Evolutionary conservation across 257 asterid genomes (phyloP).

Genomic region (Lavandula angustifolia): DNA sequence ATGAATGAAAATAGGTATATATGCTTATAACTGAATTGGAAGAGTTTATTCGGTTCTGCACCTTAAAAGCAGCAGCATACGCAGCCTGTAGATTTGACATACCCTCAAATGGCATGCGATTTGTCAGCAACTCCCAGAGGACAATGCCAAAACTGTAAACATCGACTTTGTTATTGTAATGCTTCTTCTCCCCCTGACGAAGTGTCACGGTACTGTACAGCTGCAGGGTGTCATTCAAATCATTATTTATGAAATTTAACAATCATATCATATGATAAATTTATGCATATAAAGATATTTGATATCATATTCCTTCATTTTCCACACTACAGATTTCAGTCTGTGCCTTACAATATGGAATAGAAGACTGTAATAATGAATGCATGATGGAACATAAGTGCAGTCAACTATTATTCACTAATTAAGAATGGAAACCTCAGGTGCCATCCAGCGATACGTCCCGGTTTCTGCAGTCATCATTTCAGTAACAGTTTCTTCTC

Average conservation of each 20-base stretch:
- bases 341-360: constrained; percentile 9
- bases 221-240: constrained; percentile 51
- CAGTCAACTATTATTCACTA: not conserved
- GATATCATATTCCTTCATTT: not conserved
- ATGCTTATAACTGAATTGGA: constrained; percentile 6
- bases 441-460: constrained; percentile 99
- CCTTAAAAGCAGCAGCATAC: constrained; percentile 99
- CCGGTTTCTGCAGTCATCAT: constrained; percentile 99
- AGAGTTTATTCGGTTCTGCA: constrained; percentile 25
- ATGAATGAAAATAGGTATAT: not conserved
- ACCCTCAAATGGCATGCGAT: constrained; percentile 98
- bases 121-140: constrained; percentile 82
- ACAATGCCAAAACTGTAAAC: constrained; percentile 97
- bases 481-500: constrained; percentile 94
- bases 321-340: not conserved
- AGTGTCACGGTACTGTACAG: constrained; percentile 94
- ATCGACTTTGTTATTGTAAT: constrained; percentile 91
- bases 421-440: constrained; percentile 64
- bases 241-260: constrained; percentile 4
- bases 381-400: constrained; percentile 6
- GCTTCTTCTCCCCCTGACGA: constrained; percentile 98
- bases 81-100: constrained; percentile 99
- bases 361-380: no score
- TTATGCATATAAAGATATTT: not conserved
- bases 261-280: not conserved